Percentiles rank a stretch among this genome's conserved stretches.
These are phyloP conservation scores for Mycena sp. DNA, from an alignment of 1,284 basidiomycete species.

Conservation along the genomic window DNA sequence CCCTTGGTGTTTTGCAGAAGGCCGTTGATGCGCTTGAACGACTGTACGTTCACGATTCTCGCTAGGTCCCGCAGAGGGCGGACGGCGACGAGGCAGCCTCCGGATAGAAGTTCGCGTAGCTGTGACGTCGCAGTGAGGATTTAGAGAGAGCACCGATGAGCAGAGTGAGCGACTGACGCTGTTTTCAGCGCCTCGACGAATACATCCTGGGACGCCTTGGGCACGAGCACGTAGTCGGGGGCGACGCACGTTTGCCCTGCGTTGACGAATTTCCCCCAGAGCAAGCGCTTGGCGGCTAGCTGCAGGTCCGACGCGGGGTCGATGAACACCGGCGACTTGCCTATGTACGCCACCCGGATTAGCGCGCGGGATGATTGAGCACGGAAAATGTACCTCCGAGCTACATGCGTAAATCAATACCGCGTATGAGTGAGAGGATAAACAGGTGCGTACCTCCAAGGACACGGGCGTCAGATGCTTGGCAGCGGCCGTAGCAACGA, in stretches of 20 bases:
- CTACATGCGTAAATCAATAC: too few species aligned
- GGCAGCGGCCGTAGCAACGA: constrained; percentile 74
- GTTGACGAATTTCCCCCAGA: constrained; percentile 86
- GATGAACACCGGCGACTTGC: too few species aligned
- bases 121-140: not conserved
- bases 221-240: constrained; percentile 87
- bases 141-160: not conserved
- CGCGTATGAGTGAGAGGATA: too few species aligned
- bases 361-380: too few species aligned
- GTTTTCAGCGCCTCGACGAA: constrained; percentile 71
- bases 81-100: constrained; percentile 55
- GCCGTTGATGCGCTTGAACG: constrained; percentile 70
- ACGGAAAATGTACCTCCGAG: too few species aligned
- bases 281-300: constrained; percentile 66
- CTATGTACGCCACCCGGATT: too few species aligned
- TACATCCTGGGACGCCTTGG: constrained; percentile 67
- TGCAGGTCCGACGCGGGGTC: constrained; percentile 74
- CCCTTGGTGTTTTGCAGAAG: constrained; percentile 79
- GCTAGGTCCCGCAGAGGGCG: constrained; percentile 46
- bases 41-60: constrained; percentile 57
- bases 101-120: constrained; percentile 55
- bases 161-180: constrained; percentile 52
- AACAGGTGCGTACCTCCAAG: constrained; percentile 57
- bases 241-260: constrained; percentile 79
- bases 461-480: constrained; percentile 79